Evolutionary conservation across 495 filamentous ascomycete species (phyloP), one percentile per base, ranked within the genome.

Genomic region (Penicillium simplicissimum): DNA sequence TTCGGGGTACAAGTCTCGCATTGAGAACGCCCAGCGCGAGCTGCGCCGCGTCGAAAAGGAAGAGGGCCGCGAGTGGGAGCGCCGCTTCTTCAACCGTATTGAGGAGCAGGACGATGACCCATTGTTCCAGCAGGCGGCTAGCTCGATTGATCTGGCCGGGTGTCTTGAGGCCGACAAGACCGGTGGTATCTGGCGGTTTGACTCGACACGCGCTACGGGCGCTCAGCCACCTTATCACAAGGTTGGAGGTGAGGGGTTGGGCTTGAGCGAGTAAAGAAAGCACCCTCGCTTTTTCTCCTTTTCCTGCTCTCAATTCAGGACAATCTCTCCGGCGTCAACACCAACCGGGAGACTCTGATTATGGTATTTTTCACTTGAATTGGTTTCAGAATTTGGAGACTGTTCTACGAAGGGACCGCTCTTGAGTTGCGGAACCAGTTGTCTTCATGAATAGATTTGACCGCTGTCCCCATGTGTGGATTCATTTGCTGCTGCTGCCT

Each of bases 21-120:
- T 98, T 63, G 95, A 98, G 74, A 92, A 91, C 58, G 85, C 86
- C 33, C 96, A 98, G 77, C 86, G 95, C 8, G 90, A 93, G 65
- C 72, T 93, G 78, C 87, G 95, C 63, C 89, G 87, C 71, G 81
- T 82, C 67, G 95, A 98, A 75, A 88, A 88, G 74, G 81, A 83
- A 13, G 90, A 93, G 67, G 87, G 88, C 36, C 79, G 83, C 42
- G 87, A 90, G 60, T 98, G 94, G 91, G 84, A 91, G 68, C 81
- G 95, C 51, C 81, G 90, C 49, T 97, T 94, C 74, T 98, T 98
- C 78, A 87, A 70, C 40, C 77, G 80, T 11, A 74, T 80, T 21
- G 71, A 72, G 13, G 72, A 81, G 11, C 82, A 80, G 23, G 72
- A 80, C 3, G 85, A 91, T 58, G 67, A 78, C n/a, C 42, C 65